phyloP scores from a whole-genome alignment of 371 early-diverging fungal species.

The Mucor irregularis region DNA sequence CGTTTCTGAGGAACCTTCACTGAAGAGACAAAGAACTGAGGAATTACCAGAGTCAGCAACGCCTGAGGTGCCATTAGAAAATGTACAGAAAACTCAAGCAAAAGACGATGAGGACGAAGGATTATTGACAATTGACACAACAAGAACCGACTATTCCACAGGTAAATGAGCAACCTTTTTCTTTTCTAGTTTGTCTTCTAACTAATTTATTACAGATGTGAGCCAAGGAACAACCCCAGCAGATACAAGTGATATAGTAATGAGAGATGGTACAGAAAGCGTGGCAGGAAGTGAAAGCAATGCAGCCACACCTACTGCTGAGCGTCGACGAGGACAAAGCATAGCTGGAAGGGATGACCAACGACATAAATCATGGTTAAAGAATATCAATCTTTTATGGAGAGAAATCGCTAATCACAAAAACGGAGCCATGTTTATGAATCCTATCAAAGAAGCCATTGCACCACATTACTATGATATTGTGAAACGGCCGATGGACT shows the following conservation, averaged over 20 bases:
- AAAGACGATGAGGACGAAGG: slow-evolving; percentile 4
- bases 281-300: slow-evolving; percentile 34
- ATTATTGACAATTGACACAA: slow-evolving; percentile 4
- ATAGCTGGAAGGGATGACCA: slow-evolving; percentile 24
- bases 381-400: slow-evolving; percentile 77
- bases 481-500: slow-evolving; percentile 82
- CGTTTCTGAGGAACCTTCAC: neutral
- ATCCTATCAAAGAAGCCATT: slow-evolving; percentile 75
- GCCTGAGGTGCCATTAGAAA: neutral
- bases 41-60: neutral
- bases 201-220: neutral
- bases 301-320: slow-evolving; percentile 20
- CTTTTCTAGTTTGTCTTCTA: neutral
- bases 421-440: slow-evolving; percentile 80
- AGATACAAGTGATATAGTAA: slow-evolving; percentile 7
- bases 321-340: neutral
- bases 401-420: slow-evolving; percentile 86
- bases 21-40: slow-evolving; percentile 3
- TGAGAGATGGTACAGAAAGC: slow-evolving; percentile 29
- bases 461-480: slow-evolving; percentile 77
- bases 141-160: slow-evolving; percentile 21
- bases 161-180: neutral
- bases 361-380: slow-evolving; percentile 63
- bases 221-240: slow-evolving; percentile 26
- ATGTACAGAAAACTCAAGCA: neutral